Evolutionary conservation across 345 rosid genomes (phyloP).

Genomic region (Eucalyptus cladocalyx): DNA sequence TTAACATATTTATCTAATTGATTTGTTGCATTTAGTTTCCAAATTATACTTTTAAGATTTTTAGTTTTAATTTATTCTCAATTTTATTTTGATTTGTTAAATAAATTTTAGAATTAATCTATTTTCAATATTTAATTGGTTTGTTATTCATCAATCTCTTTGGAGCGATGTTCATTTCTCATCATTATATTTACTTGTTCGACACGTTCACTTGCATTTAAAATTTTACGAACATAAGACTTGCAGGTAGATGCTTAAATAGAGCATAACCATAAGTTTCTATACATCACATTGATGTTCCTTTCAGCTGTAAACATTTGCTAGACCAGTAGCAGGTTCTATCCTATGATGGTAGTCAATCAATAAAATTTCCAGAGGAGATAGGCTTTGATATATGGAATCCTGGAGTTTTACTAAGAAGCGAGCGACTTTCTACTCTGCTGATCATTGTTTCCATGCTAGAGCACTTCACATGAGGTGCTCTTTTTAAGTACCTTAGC

Average conservation of each 20-base stretch:
- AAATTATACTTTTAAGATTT: too few species aligned
- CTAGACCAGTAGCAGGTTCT: neutral
- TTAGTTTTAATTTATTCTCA: too few species aligned
- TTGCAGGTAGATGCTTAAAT: neutral
- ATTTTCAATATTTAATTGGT: too few species aligned
- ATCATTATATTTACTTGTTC: too few species aligned
- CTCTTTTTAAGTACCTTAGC: neutral
- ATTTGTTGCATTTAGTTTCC: too few species aligned
- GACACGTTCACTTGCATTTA: too few species aligned
- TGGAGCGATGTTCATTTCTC: too few species aligned
- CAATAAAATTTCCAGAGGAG: neutral
- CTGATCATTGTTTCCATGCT: neutral
- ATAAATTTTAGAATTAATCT: too few species aligned
- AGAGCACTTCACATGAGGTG: neutral
- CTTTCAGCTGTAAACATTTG: neutral
- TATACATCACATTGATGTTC: neutral
- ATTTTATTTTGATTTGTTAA: too few species aligned
- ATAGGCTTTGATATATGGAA: neutral
- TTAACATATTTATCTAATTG: too few species aligned
- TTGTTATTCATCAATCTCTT: too few species aligned
- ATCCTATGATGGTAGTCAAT: neutral
- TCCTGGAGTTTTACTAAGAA: neutral
- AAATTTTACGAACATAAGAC: too few species aligned
- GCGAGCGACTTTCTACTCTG: neutral
- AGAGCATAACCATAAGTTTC: neutral